phyloP scores from a whole-genome alignment of 1,139 yeast genomes.

The Saccharomyces hybrid region DNA sequence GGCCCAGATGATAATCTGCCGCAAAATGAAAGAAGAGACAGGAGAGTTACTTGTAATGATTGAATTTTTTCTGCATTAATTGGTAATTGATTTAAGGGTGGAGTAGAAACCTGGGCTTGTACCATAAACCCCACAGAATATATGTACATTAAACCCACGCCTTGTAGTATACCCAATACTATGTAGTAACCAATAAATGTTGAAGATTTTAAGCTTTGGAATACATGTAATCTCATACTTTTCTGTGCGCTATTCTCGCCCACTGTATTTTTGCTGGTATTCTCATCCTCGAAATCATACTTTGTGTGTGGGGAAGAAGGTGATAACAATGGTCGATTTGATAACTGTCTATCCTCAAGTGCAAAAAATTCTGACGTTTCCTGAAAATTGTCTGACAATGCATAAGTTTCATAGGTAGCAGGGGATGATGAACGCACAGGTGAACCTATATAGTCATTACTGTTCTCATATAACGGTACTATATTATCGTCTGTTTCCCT shows the following conservation, averaged over 20 bases:
- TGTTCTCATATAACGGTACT: neutral
- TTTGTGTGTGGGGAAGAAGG: neutral
- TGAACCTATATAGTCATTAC: neutral
- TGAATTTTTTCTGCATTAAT: conserved; percentile 40
- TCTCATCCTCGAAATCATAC: neutral
- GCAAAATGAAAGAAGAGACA: conserved; percentile 57
- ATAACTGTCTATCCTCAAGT: neutral
- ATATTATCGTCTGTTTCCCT: neutral
- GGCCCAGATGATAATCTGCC: conserved; percentile 69
- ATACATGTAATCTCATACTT: neutral
- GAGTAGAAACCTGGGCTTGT: conserved; percentile 41
- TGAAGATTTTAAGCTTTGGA: conserved; percentile 11
- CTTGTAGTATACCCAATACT: conserved; percentile 56
- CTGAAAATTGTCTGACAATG: neutral
- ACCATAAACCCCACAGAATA: conserved; percentile 68
- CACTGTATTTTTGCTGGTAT: neutral
- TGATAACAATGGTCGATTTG: neutral
- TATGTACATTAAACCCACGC: conserved; percentile 73
- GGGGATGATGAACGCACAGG: neutral
- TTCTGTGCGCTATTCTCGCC: neutral
- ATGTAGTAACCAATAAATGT: conserved; percentile 44
- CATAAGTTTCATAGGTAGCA: neutral
- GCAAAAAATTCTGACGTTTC: neutral
- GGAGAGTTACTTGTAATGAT: conserved; percentile 63
- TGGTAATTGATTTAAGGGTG: conserved; percentile 19